Conservation (phyloP, 768 basidiomycete genomes). For the Rhodosporidiobolus odoratus region DNA sequence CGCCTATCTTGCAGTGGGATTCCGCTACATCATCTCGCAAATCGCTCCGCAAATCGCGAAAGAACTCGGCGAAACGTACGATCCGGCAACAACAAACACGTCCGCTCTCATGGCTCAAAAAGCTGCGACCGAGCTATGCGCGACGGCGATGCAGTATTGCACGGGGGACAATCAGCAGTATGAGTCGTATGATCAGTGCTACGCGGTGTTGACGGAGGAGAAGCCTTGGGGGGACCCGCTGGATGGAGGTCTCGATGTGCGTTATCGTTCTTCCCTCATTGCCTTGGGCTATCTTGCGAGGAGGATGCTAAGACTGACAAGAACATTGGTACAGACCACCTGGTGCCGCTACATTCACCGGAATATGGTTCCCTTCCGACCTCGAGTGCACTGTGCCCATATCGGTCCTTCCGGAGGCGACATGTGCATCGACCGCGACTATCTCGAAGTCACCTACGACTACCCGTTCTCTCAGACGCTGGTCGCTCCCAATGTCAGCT, state of each 20-base stretch:
- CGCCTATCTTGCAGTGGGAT: too few species aligned
- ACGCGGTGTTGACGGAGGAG: not conserved
- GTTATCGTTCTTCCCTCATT: not conserved
- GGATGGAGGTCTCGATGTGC: constrained; percentile 4
- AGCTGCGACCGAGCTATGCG: constrained; percentile 3
- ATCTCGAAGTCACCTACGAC: not conserved
- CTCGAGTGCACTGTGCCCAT: constrained; percentile 4
- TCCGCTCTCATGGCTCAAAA: not conserved
- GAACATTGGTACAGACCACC: too few species aligned
- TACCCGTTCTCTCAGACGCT: constrained; percentile 9
- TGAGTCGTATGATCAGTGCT: constrained; percentile 2
- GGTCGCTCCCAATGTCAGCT: constrained; percentile 1
- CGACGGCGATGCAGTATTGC: not conserved
- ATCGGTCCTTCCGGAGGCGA: constrained; percentile 10
- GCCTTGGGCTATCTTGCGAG: not conserved
- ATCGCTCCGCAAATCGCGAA: not conserved
- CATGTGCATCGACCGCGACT: constrained; percentile 10
- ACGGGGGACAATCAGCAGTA: constrained; percentile 4
- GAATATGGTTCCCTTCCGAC: constrained; percentile 14
- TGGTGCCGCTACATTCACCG: constrained; percentile 9
- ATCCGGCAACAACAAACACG: not conserved
- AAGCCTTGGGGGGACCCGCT: not conserved
- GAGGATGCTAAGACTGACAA: too few species aligned
- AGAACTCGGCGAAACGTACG: not conserved
- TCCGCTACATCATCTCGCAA: not conserved